Base-by-base conservation (phyloP, 2,329 filamentous ascomycete genomes). In the Monilinia aucupariae region DNA sequence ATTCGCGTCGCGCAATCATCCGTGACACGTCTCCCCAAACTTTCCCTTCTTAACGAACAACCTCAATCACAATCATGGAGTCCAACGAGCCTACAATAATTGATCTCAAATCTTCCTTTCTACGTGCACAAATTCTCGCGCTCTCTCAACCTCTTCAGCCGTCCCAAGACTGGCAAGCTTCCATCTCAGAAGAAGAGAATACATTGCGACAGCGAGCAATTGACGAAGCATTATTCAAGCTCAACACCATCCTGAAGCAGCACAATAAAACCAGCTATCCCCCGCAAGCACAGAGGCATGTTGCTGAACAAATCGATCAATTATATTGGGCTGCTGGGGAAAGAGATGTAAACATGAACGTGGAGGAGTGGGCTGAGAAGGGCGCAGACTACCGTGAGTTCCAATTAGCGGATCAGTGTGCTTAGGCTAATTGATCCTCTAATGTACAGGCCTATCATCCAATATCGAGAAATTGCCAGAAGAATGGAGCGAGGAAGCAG, bases 271-370 rank as follows among this genome's bases (percentile, higher is more conserved):
- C 85, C 62, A 85, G 85, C 6, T 90, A 90, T 72, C 81, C 85
- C 20, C 82, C 86, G 0, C 85, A 88, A 68, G 86, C 87, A n/a
- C 84, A 82, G 59, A 82, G 87, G 43, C 86, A 89, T 69, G 82
- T 91, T 22, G 87, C 88, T 2, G 87, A 90, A 76, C 88, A 91
- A 76, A 85, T 91, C 49, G 86, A 89, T 74, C 75, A 76, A 54
- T 76, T 89, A 51, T 91, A 90, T 73, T 81, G 81, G 74, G 76
- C 78, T 49, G 76, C 76, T 1, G 80, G 76, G 7, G 77, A 78
- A 50, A 72, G 73, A 22, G 71, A 68, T 0, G 71, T 71, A 1
- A 65, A 67, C 2, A 68, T 62, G 0, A 74, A 75, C 7, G 75
- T 76, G 17, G 76, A 75, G 5, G 78, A 80, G 47, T 77, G 77